Evolutionary conservation across 805 yeast genomes (phyloP), one percentile per base, ranked within the genome.

Genomic region (Yarrowia phangngaensis): DNA sequence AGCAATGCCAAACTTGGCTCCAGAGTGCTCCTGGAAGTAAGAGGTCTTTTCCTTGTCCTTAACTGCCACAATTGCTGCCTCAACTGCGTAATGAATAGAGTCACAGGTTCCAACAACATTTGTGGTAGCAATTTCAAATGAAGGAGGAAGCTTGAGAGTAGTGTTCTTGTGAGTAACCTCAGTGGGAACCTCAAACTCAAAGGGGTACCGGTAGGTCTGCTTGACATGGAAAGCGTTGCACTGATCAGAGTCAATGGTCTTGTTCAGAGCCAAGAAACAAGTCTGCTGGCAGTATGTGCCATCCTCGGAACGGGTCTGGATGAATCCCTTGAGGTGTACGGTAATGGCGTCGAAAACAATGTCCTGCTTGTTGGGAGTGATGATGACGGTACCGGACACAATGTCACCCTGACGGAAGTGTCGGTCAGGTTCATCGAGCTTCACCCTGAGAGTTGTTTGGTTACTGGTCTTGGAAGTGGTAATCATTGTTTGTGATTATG

Each of bases 171-270:
- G 26, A 19, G 45, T 31, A 23, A 38, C 45, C 6, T 38, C 45
- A 8, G 11, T 9, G 14, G 45, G 45, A 8, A 38, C 24, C 45
- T 38, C 32, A 11, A 38, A 38, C 32, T 38, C 45, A 9, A 38
- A 38, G 13, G 45, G 45, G 14, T 38, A 38, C 20, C 32, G 32
- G 32, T 38, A 38, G n/a, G 27, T 24, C 45, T 38, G 45, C 32
- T 38, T 38, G 45, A 32, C 45, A 23, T 38, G 45, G 45, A 38
- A 38, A n/a, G 45, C 45, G 32, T 38, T 38, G 32, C 32, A 38
- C 13, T 38, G 45, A 32, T 38, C 27, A 32, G 45, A 31, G 32
- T 38, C 45, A 24, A 38, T 31, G 32, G 26, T 38, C 45, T 38
- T 38, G 32, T 38, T 32, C 11, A 38, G 26, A 4, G 45, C 26